These are phyloP conservation scores for Chrysoporthe austroafricana DNA, from an alignment of 2,329 filamentous ascomycete species.

Conservation along the genomic window DNA sequence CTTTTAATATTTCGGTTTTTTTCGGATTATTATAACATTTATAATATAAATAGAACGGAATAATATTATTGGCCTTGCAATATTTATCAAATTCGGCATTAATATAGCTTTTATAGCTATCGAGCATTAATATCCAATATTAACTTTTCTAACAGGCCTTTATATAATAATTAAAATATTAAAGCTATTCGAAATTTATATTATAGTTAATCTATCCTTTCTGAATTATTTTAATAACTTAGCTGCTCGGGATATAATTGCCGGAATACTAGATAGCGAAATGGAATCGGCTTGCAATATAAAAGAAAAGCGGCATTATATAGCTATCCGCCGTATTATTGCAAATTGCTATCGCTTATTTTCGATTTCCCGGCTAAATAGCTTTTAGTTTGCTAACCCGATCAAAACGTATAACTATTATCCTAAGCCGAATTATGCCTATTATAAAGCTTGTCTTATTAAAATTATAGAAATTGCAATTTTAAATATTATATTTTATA, in stretches of 20 bases:
- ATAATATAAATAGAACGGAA: not conserved
- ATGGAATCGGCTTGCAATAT: not conserved
- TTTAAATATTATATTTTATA: constrained; percentile 33
- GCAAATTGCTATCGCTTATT: constrained; percentile 35
- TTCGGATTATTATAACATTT: no score
- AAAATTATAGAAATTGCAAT: constrained; percentile 30
- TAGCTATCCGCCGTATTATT: not conserved
- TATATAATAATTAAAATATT: not conserved
- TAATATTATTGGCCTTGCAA: not conserved
- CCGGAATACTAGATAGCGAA: not conserved
- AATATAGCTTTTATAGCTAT: not conserved
- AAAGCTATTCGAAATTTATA: no score
- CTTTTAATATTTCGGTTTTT: no score
- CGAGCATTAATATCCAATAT: not conserved
- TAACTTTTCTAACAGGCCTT: no score
- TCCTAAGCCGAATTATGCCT: constrained; percentile 33
- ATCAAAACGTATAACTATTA: constrained; percentile 36
- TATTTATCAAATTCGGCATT: not conserved
- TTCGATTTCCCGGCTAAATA: constrained; percentile 35
- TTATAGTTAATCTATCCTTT: no score
- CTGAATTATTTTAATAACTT: not conserved
- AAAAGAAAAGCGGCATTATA: not conserved
- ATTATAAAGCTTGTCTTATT: constrained; percentile 35
- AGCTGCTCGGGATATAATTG: not conserved
- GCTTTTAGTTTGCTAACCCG: constrained; percentile 30